These are phyloP conservation scores for Kitagawia praeruptora DNA, from an alignment of 129 eudicot genomes.

Conservation along the genomic window DNA sequence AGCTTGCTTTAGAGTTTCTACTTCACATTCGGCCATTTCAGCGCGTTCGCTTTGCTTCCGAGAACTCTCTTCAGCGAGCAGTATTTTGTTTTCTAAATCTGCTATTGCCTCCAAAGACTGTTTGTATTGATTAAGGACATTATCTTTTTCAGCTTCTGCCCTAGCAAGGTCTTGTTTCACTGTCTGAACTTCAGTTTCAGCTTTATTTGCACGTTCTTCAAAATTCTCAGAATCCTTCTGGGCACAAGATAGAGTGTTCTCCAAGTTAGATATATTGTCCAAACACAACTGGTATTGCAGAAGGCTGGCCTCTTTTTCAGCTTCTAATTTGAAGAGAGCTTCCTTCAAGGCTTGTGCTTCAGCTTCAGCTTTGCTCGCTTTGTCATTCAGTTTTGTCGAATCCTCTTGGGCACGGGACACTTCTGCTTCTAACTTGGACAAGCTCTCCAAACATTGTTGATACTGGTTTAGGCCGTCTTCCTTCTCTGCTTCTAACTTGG, in stretches of 20 bases:
- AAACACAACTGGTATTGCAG: conserved; percentile 42
- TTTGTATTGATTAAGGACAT: conserved; percentile 43
- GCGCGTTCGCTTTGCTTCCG: conserved; percentile 35
- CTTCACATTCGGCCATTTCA: conserved; percentile 47
- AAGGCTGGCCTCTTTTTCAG: conserved; percentile 66
- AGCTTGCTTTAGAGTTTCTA: conserved; percentile 42
- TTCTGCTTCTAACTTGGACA: conserved; percentile 51
- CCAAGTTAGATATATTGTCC: conserved; percentile 40
- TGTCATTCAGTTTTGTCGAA: conserved; percentile 36
- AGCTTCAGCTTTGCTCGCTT: conserved; percentile 63
- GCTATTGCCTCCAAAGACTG: conserved; percentile 38
- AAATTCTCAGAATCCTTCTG: conserved; percentile 17
- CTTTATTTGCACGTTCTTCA: conserved; percentile 35
- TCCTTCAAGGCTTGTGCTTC: conserved; percentile 51
- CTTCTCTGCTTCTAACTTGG: conserved; percentile 72
- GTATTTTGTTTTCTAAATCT: conserved; percentile 51
- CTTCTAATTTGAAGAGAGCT: conserved; percentile 35
- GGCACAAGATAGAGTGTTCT: conserved; percentile 27
- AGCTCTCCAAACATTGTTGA: conserved; percentile 52
- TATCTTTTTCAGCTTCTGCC: conserved; percentile 46
- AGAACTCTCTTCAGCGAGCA: conserved; percentile 50
- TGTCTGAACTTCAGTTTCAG: conserved; percentile 35
- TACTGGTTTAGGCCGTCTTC: conserved; percentile 58
- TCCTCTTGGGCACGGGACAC: conserved; percentile 48
- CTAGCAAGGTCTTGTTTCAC: conserved; percentile 42